Evolutionary conservation across 495 filamentous ascomycete genomes (phyloP).

Genomic region (Aspergillus kassunensis): DNA sequence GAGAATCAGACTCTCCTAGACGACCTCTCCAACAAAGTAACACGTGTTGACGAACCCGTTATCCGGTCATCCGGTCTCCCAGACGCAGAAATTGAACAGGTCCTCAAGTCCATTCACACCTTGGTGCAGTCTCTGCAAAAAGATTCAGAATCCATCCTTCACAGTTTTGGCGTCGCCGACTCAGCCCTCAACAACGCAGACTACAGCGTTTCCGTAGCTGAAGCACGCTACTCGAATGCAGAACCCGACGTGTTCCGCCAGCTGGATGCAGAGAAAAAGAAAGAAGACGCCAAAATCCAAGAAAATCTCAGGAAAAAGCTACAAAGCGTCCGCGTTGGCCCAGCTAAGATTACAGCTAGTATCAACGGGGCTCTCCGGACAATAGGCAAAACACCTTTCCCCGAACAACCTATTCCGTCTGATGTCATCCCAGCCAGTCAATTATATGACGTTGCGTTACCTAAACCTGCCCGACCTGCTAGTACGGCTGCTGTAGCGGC

Average conservation of each 20-base stretch:
- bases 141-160: constrained; percentile 49
- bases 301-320: constrained; percentile 43
- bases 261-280: constrained; percentile 46
- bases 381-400: constrained; percentile 28
- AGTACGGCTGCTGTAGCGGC: constrained; percentile 2
- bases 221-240: constrained; percentile 44
- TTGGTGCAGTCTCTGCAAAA: constrained; percentile 39
- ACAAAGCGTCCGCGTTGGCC: constrained; percentile 43
- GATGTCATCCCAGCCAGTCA: constrained; percentile 14
- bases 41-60: constrained; percentile 30
- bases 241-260: constrained; percentile 41
- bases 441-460: constrained; percentile 16
- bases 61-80: constrained; percentile 32
- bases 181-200: constrained; percentile 50
- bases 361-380: constrained; percentile 30
- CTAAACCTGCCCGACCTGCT: constrained; percentile 16
- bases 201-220: constrained; percentile 50
- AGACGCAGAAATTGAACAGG: constrained; percentile 41
- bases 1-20: constrained; percentile 51
- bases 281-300: constrained; percentile 49
- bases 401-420: constrained; percentile 12
- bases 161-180: constrained; percentile 45
- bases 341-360: constrained; percentile 29
- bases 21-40: constrained; percentile 39
- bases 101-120: constrained; percentile 40